Conservation (phyloP, 1,139 yeast species). For the Suhomyces bribrorum region DNA sequence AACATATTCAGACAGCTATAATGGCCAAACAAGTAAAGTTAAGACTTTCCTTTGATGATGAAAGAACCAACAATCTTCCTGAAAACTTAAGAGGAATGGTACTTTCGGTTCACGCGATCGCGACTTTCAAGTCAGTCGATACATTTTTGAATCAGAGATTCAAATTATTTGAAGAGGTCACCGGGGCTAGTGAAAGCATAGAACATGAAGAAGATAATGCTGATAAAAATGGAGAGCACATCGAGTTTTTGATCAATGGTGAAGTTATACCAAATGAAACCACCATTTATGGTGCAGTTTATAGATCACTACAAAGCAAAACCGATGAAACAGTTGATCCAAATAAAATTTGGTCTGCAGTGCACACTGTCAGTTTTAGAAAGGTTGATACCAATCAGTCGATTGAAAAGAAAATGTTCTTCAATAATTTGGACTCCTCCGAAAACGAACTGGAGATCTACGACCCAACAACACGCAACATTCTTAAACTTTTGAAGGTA, state of each 20-base stretch:
- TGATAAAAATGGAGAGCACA: constrained; percentile 19
- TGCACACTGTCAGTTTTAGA: constrained; percentile 57
- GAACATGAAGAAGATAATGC: constrained; percentile 15
- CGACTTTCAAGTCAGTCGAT: constrained; percentile 74
- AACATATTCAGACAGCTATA: constrained; percentile 48
- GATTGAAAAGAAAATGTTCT: constrained; percentile 18
- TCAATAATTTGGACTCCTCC: constrained; percentile 21
- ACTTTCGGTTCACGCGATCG: constrained; percentile 84
- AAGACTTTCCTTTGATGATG: constrained; percentile 42
- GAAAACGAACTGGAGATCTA: constrained; percentile 39
- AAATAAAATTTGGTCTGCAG: constrained; percentile 53
- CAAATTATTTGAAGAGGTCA: constrained; percentile 24
- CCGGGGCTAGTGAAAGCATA: neutral
- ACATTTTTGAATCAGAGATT: constrained; percentile 54
- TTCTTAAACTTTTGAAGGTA: constrained; percentile 57
- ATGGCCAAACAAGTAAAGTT: constrained; percentile 75
- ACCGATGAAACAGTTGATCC: constrained; percentile 49
- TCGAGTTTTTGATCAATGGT: constrained; percentile 66
- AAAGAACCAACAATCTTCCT: constrained; percentile 27
- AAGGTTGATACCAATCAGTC: constrained; percentile 28
- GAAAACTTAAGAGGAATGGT: constrained; percentile 42
- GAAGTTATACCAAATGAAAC: constrained; percentile 66
- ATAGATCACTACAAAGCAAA: constrained; percentile 49
- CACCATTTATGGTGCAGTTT: constrained; percentile 80
- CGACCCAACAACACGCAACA: constrained; percentile 49